Conservation (phyloP, 2,329 filamentous ascomycete species). For the Trichophyton verrucosum region DNA sequence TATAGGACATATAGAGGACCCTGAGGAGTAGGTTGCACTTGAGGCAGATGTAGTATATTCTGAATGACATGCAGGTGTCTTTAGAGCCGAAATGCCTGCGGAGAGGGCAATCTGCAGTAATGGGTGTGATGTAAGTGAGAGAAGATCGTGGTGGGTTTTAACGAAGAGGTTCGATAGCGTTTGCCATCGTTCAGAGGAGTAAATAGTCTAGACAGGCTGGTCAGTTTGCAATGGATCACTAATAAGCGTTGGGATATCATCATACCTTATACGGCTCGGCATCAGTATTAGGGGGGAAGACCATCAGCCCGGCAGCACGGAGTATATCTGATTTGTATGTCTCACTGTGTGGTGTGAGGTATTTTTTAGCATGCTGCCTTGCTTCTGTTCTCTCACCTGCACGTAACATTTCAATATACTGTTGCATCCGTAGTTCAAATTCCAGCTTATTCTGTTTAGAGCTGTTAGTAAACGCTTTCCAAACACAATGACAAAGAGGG, state of each 20-base stretch:
- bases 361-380: conserved; percentile 68
- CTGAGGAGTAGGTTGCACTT: conserved; percentile 42
- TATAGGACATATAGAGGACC: conserved; percentile 75
- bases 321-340: conserved; percentile 56
- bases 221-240: not conserved
- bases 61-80: conserved; percentile 86
- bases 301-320: conserved; percentile 67
- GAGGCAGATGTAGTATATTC: conserved; percentile 45
- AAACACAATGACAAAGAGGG: not conserved
- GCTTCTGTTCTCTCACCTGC: conserved; percentile 56
- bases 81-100: conserved; percentile 83
- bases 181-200: conserved; percentile 59
- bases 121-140: conserved; percentile 68
- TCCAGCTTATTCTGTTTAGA: conserved; percentile 60
- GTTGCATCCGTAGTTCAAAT: conserved; percentile 84
- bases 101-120: conserved; percentile 83
- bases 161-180: conserved; percentile 70
- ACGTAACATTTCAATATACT: conserved; percentile 84
- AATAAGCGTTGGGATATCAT: conserved; percentile 14
- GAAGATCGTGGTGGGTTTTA: conserved; percentile 71
- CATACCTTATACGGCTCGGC: conserved; percentile 49
- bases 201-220: conserved; percentile 47
- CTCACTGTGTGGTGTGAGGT: conserved; percentile 58
- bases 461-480: not conserved
- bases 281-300: conserved; percentile 51